A percentile compares a stretch with the other conserved stretches of the same genome.
Conservation (phyloP, 257 asterid species). For the Solanum chaucha region DNA sequence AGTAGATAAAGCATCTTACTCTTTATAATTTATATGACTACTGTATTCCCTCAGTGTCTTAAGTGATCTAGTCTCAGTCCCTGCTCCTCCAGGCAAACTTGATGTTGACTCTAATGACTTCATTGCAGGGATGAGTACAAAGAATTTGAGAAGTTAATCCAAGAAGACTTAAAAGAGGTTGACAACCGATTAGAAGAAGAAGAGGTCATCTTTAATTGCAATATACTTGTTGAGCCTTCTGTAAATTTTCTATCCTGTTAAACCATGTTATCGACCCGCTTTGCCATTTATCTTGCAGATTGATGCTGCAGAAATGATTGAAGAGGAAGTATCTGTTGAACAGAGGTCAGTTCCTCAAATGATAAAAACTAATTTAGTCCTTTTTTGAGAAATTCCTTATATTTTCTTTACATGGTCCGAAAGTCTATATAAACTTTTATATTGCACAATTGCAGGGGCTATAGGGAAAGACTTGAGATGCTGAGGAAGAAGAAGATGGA, state of each 20-base stretch:
- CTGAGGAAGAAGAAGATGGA: slow-evolving; percentile 62
- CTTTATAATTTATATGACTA: not conserved
- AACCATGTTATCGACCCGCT: slow-evolving; percentile 4
- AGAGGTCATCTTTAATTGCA: slow-evolving; percentile 44
- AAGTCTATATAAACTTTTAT: slow-evolving; percentile 18
- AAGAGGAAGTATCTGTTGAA: slow-evolving; percentile 80
- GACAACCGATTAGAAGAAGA: slow-evolving; percentile 95
- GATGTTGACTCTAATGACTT: not conserved
- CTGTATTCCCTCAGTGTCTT: not conserved
- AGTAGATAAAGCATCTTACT: not conserved
- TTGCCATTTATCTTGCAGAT: slow-evolving; percentile 32
- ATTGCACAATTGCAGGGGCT: slow-evolving; percentile 38
- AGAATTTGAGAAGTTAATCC: slow-evolving; percentile 88
- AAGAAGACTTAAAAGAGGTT: slow-evolving; percentile 64
- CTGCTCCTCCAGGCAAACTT: not conserved
- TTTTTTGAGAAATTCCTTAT: not conserved
- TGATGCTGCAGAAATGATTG: slow-evolving; percentile 91
- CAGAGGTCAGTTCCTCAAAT: slow-evolving; percentile 43
- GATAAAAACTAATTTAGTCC: not conserved
- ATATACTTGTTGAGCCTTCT: not conserved
- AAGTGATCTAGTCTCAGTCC: not conserved
- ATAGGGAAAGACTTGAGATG: slow-evolving; percentile 59
- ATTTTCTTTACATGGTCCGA: slow-evolving; percentile 23
- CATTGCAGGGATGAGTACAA: slow-evolving; percentile 78
- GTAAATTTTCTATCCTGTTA: not conserved